A percentile compares a stretch with the other conserved stretches of the same genome.
Evolutionary conservation across 257 asterid species (phyloP).

Genomic region (Solanum clarkiae): DNA sequence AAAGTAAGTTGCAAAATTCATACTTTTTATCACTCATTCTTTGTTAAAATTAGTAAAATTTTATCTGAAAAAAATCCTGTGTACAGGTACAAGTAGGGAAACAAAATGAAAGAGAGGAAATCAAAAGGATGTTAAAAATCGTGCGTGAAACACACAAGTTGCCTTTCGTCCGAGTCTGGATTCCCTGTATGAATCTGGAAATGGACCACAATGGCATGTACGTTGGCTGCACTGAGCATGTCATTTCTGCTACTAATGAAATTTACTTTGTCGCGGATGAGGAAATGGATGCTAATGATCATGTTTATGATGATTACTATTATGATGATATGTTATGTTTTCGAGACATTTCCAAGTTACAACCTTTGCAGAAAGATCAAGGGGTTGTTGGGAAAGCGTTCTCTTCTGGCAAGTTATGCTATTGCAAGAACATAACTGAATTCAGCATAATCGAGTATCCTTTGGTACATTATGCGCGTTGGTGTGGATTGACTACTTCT

Average conservation of each 20-base stretch:
- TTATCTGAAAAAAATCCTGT: constrained; percentile 33
- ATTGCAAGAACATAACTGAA: constrained; percentile 51
- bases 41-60: neutral
- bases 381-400: constrained; percentile 86
- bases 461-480: constrained; percentile 79
- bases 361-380: constrained; percentile 78
- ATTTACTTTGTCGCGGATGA: constrained; percentile 78
- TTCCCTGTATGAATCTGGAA: constrained; percentile 71
- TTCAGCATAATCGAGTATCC: constrained; percentile 85
- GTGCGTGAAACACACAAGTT: constrained; percentile 72
- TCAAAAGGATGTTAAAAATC: constrained; percentile 62
- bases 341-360: constrained; percentile 78
- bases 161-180: constrained; percentile 94
- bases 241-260: constrained; percentile 67
- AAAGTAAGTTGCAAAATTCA: constrained; percentile 29
- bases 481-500: constrained; percentile 63
- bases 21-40: neutral
- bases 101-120: constrained; percentile 62
- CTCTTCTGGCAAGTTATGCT: constrained; percentile 39
- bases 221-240: constrained; percentile 75
- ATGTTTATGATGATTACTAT: neutral
- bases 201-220: constrained; percentile 84
- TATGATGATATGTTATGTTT: constrained; percentile 59
- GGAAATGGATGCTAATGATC: neutral
- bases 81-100: constrained; percentile 31